Base-by-base conservation (phyloP, 345 rosid genomes). In the Salix suchowensis region DNA sequence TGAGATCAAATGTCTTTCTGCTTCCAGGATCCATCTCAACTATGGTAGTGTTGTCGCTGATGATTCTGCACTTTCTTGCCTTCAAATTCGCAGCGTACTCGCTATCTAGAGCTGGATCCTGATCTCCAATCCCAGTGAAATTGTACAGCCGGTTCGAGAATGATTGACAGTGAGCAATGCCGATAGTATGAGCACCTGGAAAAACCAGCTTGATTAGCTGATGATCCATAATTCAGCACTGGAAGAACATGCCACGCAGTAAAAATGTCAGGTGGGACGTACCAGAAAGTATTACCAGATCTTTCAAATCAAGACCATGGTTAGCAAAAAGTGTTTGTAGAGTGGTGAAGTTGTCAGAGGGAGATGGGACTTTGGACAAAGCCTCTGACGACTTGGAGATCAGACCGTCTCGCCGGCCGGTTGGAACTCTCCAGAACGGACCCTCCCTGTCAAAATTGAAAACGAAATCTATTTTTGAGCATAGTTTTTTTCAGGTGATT, bases 11-110 rank as follows among this genome's bases (percentile, higher is more conserved):
- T 64, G 88, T 89, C 40, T 71, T 90, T 0, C 85, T 72, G 28
- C 97, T 94, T 6, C 97, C 97, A 0, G 98, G 97, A 68, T 94
- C 90, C 92, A 94, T 91, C 81, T 89, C 96, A 9, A 91, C 81
- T 52, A 73, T 82, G 1, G 96, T 91, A 44, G 79, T 82, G 84
- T 80, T 88, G 67, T 94, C 94, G 9, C 37, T 86, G 5, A 73
- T 84, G 52, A 54, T 87, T 72, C 11, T 87, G 75, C 98, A 94
- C 83, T 90, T 91, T 6, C 48, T 89, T 39, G 89, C 83, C 84
- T 85, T 92, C 2, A 92, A 76, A 73, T 75, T 91, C 0, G 88
- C 74, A 2, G 94, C 97, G 67, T 94, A 94, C 73, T 85, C 85
- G 7, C 83, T 83, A 80, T 91, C 94, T 0, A 92, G 77, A 23